phyloP scores from a whole-genome alignment of 2,329 filamentous ascomycete genomes.

The Aspergillus novoparasiticus region DNA sequence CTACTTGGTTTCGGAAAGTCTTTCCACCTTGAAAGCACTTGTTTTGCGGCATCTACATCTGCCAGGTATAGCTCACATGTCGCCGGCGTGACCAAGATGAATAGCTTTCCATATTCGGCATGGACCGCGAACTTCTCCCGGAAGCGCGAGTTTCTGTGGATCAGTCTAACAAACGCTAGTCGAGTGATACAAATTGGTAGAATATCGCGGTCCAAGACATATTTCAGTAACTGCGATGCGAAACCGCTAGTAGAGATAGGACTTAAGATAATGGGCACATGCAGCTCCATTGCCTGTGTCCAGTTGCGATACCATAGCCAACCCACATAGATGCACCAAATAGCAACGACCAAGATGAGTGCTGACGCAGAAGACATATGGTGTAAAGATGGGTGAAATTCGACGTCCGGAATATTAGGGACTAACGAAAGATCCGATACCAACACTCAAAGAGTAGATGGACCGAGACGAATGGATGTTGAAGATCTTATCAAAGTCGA shows the following conservation, averaged over 20 bases:
- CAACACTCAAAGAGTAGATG: neutral
- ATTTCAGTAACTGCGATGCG: neutral
- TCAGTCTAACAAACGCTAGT: neutral
- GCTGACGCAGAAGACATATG: neutral
- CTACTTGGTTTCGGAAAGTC: conserved; percentile 2
- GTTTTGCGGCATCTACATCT: neutral
- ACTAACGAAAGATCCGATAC: neutral
- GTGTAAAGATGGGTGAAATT: neutral
- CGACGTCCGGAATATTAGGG: neutral
- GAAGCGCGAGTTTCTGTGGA: neutral
- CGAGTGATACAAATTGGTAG: neutral
- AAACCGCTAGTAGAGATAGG: neutral
- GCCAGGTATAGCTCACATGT: neutral
- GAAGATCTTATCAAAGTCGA: neutral
- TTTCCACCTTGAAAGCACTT: conserved; percentile 4
- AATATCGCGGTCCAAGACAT: neutral
- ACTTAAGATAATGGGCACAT: neutral
- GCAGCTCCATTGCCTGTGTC: neutral
- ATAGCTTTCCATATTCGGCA: neutral
- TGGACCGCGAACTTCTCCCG: conserved; percentile 4
- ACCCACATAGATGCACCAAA: neutral
- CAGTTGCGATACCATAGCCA: neutral
- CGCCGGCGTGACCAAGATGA: neutral
- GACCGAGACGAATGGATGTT: neutral
- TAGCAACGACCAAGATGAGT: neutral